These are phyloP conservation scores for Ustilago lituana DNA, from an alignment of 1,284 basidiomycete species.

Conservation along the genomic window DNA sequence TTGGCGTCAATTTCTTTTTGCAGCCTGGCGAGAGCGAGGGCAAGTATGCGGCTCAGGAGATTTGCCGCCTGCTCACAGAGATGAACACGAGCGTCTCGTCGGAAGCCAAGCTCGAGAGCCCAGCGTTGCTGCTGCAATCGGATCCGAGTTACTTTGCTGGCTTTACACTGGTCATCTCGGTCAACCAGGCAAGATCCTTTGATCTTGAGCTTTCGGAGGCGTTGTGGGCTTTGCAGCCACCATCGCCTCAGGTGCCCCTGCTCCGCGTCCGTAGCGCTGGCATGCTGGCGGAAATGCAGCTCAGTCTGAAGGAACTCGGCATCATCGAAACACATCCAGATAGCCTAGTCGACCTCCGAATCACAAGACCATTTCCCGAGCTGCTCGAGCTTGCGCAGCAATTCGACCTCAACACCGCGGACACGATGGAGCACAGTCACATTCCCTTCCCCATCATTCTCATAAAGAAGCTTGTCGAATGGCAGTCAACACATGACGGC, in stretches of 20 bases:
- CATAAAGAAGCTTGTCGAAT: slow-evolving; percentile 80
- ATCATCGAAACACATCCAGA: slow-evolving; percentile 93
- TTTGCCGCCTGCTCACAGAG: slow-evolving; percentile 80
- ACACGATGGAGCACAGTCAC: slow-evolving; percentile 58
- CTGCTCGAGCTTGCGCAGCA: slow-evolving; percentile 45
- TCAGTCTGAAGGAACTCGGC: slow-evolving; percentile 59
- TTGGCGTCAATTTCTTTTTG: slow-evolving; percentile 96
- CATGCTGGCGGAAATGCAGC: slow-evolving; percentile 55
- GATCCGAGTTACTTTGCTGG: slow-evolving; percentile 71
- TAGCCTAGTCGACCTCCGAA: slow-evolving; percentile 73
- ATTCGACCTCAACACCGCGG: slow-evolving; percentile 48
- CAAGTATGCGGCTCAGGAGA: slow-evolving; percentile 80
- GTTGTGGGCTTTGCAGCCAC: slow-evolving; percentile 46
- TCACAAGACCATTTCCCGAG: slow-evolving; percentile 85
- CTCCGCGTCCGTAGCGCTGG: slow-evolving; percentile 53
- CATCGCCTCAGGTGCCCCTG: slow-evolving; percentile 53
- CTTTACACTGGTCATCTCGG: slow-evolving; percentile 84
- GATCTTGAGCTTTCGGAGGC: slow-evolving; percentile 51
- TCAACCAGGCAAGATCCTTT: slow-evolving; percentile 68
- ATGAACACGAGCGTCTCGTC: slow-evolving; percentile 88
- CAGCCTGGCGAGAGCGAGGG: slow-evolving; percentile 78
- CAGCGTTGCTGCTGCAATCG: slow-evolving; percentile 71
- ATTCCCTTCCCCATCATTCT: slow-evolving; percentile 63
- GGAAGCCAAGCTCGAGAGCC: slow-evolving; percentile 72
- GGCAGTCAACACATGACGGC: slow-evolving; percentile 71